Conservation (phyloP, 306 rosid genomes). For the Prunus persica region Prunus_persica_NCBIv2 NC_034016.1:17281001-17281500, state of each 20-base stretch:
- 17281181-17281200: neutral
- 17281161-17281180: no score
- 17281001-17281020: constrained; percentile 41
- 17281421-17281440: constrained; percentile 23
- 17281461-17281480: constrained; percentile 34
- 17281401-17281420: constrained; percentile 33
- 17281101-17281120: constrained; percentile 25
- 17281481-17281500: constrained; percentile 29
- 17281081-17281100: constrained; percentile 21
- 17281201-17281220: constrained; percentile 31
- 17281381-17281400: constrained; percentile 31
- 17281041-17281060: constrained; percentile 50
- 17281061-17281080: constrained; percentile 37
- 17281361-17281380: constrained; percentile 27
- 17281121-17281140: constrained; percentile 37
- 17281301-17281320: constrained; percentile 15
- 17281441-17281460: constrained; percentile 41
- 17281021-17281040: constrained; percentile 70
- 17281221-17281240: constrained; percentile 25
- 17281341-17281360: constrained; percentile 39
- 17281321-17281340: constrained; percentile 50
- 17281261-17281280: constrained; percentile 44
- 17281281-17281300: constrained; percentile 35
- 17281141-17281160: neutral
- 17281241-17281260: constrained; percentile 55